Percentiles rank a stretch among this genome's conserved stretches.
phyloP scores from a whole-genome alignment of 2,329 filamentous ascomycete species.

The Colletotrichum horii region DNA sequence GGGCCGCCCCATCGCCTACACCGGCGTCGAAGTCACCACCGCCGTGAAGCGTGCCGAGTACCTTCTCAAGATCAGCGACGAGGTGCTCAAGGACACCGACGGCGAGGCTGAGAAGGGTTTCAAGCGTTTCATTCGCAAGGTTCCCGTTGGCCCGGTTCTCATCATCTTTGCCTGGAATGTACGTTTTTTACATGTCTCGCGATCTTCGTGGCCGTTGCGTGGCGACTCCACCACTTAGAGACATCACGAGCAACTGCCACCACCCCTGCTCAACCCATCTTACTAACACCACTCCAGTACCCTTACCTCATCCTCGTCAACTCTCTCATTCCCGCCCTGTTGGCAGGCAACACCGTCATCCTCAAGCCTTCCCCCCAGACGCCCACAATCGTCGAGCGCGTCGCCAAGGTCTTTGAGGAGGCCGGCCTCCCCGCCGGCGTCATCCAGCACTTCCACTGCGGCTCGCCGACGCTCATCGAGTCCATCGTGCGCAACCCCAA shows the following conservation, averaged over 20 bases:
- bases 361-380: slow-evolving; percentile 96
- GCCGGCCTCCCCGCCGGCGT: slow-evolving; percentile 85
- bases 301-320: slow-evolving; percentile 94
- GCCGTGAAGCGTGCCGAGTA: slow-evolving; percentile 87
- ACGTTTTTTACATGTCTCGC: slow-evolving; percentile 39
- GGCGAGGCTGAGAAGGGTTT: slow-evolving; percentile 88
- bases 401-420: slow-evolving; percentile 76
- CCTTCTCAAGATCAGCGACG: slow-evolving; percentile 81
- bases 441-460: slow-evolving; percentile 91
- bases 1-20: slow-evolving; percentile 90
- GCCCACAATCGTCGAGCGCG: slow-evolving; percentile 87
- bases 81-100: slow-evolving; percentile 78
- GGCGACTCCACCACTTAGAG: not conserved
- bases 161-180: slow-evolving; percentile 97
- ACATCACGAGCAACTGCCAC: not conserved
- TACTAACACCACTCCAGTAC: slow-evolving; percentile 63
- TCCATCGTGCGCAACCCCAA: slow-evolving; percentile 77
- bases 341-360: slow-evolving; percentile 90
- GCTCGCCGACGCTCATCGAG: slow-evolving; percentile 78
- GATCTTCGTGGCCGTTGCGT: not conserved
- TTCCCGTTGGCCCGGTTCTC: slow-evolving; percentile 85
- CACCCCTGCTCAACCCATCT: not conserved
- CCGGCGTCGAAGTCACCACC: slow-evolving; percentile 81
- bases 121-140: slow-evolving; percentile 87
- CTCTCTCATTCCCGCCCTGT: slow-evolving; percentile 87